Evolutionary conservation across 140 eudicot genomes (phyloP).

Genomic region (Ambrosia hybrid): DNA sequence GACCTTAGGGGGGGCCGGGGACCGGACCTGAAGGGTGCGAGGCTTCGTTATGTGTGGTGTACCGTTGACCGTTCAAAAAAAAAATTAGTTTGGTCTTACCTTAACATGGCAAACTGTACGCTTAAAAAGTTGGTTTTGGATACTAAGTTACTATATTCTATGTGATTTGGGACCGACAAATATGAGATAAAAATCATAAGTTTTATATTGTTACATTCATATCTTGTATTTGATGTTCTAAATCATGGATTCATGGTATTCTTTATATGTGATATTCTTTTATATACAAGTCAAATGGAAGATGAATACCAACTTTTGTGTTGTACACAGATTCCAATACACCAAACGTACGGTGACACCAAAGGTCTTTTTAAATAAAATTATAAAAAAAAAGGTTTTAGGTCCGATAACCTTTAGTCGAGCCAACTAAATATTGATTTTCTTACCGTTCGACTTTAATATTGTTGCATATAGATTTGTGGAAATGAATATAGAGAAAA

Average conservation of each 20-base stretch:
- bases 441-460: too few relatives aligned
- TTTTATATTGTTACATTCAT: background rate
- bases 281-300: background rate
- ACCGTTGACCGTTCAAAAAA: too few relatives aligned
- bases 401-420: too few relatives aligned
- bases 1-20: too few relatives aligned
- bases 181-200: background rate
- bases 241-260: background rate
- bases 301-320: background rate
- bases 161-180: conserved; percentile 21
- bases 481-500: too few relatives aligned
- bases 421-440: too few relatives aligned
- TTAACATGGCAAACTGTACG: conserved; percentile 3
- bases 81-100: conserved; percentile 27
- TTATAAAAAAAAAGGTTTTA: background rate
- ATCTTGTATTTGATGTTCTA: background rate
- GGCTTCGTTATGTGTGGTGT: too few relatives aligned
- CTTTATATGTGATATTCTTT: background rate
- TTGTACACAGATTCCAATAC: background rate
- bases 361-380: too few relatives aligned
- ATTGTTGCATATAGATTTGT: too few relatives aligned
- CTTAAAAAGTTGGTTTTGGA: too few relatives aligned
- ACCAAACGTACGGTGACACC: background rate
- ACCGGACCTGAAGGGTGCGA: too few relatives aligned
- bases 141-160: conserved; percentile 2